Evolutionary conservation across 192 early-diverging fungal species (phyloP).

Genomic region (Coemansia sp.): DNA sequence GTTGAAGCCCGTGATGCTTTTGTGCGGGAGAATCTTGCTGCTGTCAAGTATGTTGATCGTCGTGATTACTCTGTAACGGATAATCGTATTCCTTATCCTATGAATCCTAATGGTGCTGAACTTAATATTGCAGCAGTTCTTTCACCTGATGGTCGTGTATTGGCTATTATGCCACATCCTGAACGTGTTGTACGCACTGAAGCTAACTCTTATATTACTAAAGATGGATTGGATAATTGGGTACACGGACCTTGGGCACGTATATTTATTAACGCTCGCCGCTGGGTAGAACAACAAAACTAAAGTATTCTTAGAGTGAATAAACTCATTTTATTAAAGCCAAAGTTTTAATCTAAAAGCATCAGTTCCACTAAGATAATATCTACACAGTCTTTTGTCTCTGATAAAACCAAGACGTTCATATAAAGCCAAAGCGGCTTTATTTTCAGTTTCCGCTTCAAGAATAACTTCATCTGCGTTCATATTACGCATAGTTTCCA

Average conservation of each 20-base stretch:
- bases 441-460: slow-evolving; percentile 89
- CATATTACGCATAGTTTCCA: slow-evolving; percentile 70
- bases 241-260: slow-evolving; percentile 82
- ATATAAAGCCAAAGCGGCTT: slow-evolving; percentile 81
- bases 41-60: slow-evolving; percentile 83
- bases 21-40: slow-evolving; percentile 57
- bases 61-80: slow-evolving; percentile 57
- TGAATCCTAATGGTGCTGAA: slow-evolving; percentile 95
- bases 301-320: neutral
- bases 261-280: slow-evolving; percentile 90
- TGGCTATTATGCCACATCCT: slow-evolving; percentile 98
- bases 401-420: slow-evolving; percentile 88
- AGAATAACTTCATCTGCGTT: slow-evolving; percentile 83
- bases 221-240: slow-evolving; percentile 27
- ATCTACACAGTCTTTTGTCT: slow-evolving; percentile 87
- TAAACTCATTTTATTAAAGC: slow-evolving; percentile 30
- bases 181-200: slow-evolving; percentile 85
- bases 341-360: slow-evolving; percentile 82
- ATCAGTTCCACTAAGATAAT: slow-evolving; percentile 93
- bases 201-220: slow-evolving; percentile 86
- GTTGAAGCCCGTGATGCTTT: slow-evolving; percentile 47
- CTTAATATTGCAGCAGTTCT: slow-evolving; percentile 84
- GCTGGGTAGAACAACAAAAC: slow-evolving; percentile 64
- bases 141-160: slow-evolving; percentile 81
- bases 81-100: slow-evolving; percentile 80